Evolutionary conservation across 345 rosid genomes (phyloP), one percentile per base, ranked within the genome.

Genomic region (Xanthoceras sorbifolium): DNA sequence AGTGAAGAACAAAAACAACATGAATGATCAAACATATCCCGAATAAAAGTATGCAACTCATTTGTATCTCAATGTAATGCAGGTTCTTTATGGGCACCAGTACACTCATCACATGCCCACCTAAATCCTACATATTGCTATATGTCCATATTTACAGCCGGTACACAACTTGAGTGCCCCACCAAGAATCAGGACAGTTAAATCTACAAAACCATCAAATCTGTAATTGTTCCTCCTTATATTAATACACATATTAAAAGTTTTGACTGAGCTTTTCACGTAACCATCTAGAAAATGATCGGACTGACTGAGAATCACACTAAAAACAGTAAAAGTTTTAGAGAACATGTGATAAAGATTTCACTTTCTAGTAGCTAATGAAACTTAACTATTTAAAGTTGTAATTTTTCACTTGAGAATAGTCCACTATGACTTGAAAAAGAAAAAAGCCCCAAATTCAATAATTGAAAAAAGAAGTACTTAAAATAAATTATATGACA

Each of bases 71-170:
- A 0, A 64, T 75, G 73, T 76, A 48, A 71, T 42, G 74, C 5
- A 34, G 74, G 73, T 78, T 69, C 84, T 84, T 84, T 71, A 76
- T 67, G 73, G 72, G 76, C 86, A 78, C n/a, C 32, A 57, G 22
- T 46, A 38, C 25, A 26, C 84, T 81, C 77, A 46, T 44, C 23
- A 34, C 68, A 32, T 40, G 77, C 84, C 80, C 82, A 67, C 78
- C 82, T 81, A 80, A 69, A 73, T 67, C 81, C 77, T 54, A 76
- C 74, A 76, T 40, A 68, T 76, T 34, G 12, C 22, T 79, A 68
- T 84, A 61, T 69, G 87, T 84, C 84, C 83, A 76, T 71, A 54
- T 82, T 82, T 84, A 84, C 87, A 66, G 79, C 76, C 59, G 60
- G 66, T 23, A 23, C 82, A 84, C 83, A 75, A 74, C 81, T 71